Evolutionary conservation across 192 early-diverging fungal genomes (phyloP), one percentile per base, ranked within the genome.

Genomic region (Kappamyces sp.): DNA sequence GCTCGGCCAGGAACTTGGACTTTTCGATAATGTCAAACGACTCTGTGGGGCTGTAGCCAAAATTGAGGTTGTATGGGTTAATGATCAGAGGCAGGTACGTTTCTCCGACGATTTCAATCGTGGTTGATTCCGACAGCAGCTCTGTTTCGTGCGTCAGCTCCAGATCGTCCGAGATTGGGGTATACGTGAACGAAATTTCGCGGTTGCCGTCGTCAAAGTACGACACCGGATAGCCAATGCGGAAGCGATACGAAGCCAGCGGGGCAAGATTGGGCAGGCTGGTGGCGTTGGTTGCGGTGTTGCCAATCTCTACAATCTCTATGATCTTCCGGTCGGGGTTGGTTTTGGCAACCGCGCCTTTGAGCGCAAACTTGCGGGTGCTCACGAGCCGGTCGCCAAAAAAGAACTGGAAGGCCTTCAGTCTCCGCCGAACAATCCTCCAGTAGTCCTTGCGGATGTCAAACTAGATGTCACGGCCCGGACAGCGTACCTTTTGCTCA

Each of bases 231-330:
- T 77, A 83, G 0, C 79, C 79, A 2, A 83, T 31, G 49, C 69
- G 62, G 51, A 83, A 74, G 51, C 77, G 78, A 60, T 77, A 83
- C 1, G 77, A 80, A 47, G 73, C 72, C 47, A 83, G 77, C 9
- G 80, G 76, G 3, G 23, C 23, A 23, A 23, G 23, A 23, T 23
- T 23, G 74, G 71, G 39, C 82, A 55, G 35, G 74, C 66, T 8
- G 78, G 80, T 13, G 81, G 2, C n/a, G 13, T 58, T n/a, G 47
- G 60, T 8, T 12, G 31, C 9, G 13, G 61, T 7, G 10, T 55
- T 10, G 3, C 34, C 23, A 23, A 23, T 23, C 23, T 23, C 23
- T 23, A 23, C 23, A 23, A 23, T 23, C 23, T 23, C 23, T 23
- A 23, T 23, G 33, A 9, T 57, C 36, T 58, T 53, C 62, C 47